Percentiles rank a stretch among this genome's conserved stretches.
phyloP scores from a whole-genome alignment of 2,329 filamentous ascomycete genomes.

The Phoma sp. region DNA sequence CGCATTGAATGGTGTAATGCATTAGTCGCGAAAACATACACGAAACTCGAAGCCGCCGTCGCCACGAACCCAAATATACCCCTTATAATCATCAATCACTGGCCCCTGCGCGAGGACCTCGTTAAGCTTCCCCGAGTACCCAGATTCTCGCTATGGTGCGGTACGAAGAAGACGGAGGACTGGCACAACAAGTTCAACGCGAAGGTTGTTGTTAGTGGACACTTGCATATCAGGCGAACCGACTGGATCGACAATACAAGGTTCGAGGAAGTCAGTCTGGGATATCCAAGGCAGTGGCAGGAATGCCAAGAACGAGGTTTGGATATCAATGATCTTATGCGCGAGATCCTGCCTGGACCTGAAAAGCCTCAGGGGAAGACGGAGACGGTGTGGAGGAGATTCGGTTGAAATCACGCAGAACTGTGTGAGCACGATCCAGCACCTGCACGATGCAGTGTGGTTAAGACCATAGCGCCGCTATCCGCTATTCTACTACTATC shows the following conservation, averaged over 20 bases:
- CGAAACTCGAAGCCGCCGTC: conserved; percentile 49
- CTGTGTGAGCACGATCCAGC: not conserved
- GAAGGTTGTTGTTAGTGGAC: conserved; percentile 57
- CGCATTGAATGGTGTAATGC: conserved; percentile 56
- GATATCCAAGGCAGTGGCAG: conserved; percentile 59
- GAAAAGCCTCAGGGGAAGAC: conserved; percentile 34
- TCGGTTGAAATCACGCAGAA: conserved; percentile 24
- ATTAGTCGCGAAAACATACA: conserved; percentile 50
- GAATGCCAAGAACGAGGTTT: conserved; percentile 52
- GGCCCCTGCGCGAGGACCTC: conserved; percentile 56
- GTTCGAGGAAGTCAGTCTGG: conserved; percentile 57
- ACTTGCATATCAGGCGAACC: conserved; percentile 56
- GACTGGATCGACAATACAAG: conserved; percentile 57
- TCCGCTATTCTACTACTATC: not conserved
- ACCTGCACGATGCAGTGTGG: not conserved
- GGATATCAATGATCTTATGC: conserved; percentile 55
- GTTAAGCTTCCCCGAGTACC: conserved; percentile 53
- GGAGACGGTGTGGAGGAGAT: conserved; percentile 40
- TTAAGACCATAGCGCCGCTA: not conserved
- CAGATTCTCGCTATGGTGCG: conserved; percentile 57
- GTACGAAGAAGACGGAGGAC: conserved; percentile 56
- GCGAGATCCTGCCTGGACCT: conserved; percentile 56
- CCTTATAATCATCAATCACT: conserved; percentile 56
- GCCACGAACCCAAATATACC: conserved; percentile 42
- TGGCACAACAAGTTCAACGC: conserved; percentile 57